A percentile compares a stretch with the other conserved stretches of the same genome.
Evolutionary conservation across 176 grass and related monocot genomes (phyloP).

Genomic region (Musa troglodytarum): DNA sequence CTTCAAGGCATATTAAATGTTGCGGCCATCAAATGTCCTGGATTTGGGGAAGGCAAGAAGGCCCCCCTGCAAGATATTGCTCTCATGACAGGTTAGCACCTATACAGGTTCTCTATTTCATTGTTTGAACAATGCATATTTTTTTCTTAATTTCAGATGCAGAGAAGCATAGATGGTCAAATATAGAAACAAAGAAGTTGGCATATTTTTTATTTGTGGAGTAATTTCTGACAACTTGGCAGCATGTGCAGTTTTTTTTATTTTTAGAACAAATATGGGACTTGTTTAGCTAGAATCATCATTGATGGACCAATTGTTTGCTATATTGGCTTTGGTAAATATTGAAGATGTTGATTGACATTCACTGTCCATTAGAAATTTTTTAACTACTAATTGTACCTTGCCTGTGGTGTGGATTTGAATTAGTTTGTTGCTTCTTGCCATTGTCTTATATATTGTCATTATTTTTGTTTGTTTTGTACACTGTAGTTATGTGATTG

Average conservation of each 20-base stretch:
- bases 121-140: not conserved
- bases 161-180: not conserved
- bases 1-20: conserved; percentile 78
- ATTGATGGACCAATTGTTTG: not conserved
- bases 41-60: conserved; percentile 77
- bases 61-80: conserved; percentile 93
- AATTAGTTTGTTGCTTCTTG: not conserved
- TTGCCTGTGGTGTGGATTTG: not conserved
- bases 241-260: no score
- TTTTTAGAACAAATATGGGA: no score
- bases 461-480: not conserved
- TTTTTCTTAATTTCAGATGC: not conserved
- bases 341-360: not conserved
- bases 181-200: not conserved
- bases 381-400: not conserved
- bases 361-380: not conserved
- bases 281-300: no score
- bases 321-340: not conserved
- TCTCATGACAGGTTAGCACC: conserved; percentile 69
- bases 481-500: not conserved
- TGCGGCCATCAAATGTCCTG: conserved; percentile 72
- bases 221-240: no score
- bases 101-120: not conserved
- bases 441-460: not conserved
- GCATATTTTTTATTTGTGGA: no score